These are phyloP conservation scores for Penicillium freii DNA, from an alignment of 2,329 filamentous ascomycete genomes.

Conservation along the genomic window DNA sequence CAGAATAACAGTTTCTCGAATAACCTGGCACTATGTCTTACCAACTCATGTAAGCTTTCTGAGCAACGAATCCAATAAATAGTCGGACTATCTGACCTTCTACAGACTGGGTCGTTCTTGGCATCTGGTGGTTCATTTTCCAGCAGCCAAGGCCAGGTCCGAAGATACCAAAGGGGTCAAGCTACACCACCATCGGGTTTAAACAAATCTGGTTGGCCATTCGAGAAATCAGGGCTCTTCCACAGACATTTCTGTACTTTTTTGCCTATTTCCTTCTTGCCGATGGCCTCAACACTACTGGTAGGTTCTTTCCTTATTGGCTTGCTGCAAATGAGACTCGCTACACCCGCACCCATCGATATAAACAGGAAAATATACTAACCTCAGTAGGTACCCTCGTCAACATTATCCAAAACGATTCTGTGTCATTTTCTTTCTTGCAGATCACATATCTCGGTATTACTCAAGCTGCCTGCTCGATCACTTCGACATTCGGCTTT, in stretches of 20 bases:
- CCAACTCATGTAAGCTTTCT: slow-evolving; percentile 40
- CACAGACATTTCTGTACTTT: slow-evolving; percentile 45
- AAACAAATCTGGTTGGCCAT: slow-evolving; percentile 44
- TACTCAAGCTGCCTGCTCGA: slow-evolving; percentile 40
- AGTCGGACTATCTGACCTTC: not conserved
- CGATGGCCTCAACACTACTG: slow-evolving; percentile 44
- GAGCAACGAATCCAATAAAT: too few relatives aligned
- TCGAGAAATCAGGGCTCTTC: slow-evolving; percentile 38
- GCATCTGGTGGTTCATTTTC: slow-evolving; percentile 46
- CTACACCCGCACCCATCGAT: too few relatives aligned
- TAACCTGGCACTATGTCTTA: slow-evolving; percentile 42
- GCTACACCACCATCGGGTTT: slow-evolving; percentile 42
- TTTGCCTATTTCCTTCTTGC: slow-evolving; percentile 45
- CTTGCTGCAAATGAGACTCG: not conserved
- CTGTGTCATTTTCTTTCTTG: slow-evolving; percentile 43
- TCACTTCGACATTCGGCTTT: slow-evolving; percentile 42
- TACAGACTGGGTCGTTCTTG: slow-evolving; percentile 44
- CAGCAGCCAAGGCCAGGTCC: slow-evolving; percentile 43
- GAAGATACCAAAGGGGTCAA: slow-evolving; percentile 41
- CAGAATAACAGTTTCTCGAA: slow-evolving; percentile 39
- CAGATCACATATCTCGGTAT: slow-evolving; percentile 45
- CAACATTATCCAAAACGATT: slow-evolving; percentile 43
- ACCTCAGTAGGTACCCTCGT: slow-evolving; percentile 33
- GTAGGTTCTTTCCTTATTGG: slow-evolving; percentile 13
- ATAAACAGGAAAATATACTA: not conserved